phyloP scores from a whole-genome alignment of 2,329 filamentous ascomycete genomes.

The Clarireedia hainanense region DNA sequence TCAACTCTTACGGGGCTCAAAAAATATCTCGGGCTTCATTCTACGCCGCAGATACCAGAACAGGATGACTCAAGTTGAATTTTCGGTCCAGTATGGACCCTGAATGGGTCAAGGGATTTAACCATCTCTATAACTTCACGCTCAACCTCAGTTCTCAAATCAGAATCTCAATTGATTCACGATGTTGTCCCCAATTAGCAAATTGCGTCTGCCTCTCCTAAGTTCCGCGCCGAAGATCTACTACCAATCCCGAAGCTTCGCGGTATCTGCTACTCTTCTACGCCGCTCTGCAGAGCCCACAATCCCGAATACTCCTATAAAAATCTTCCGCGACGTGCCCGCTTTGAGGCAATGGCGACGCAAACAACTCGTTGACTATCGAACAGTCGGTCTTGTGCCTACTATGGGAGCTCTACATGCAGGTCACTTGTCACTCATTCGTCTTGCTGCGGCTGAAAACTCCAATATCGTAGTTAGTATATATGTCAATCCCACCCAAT shows the following conservation, averaged over 20 bases:
- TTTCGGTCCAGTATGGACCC: conserved; percentile 20
- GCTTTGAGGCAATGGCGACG: conserved; percentile 63
- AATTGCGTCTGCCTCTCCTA: background rate
- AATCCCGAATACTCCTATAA: conserved; percentile 51
- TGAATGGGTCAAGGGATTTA: conserved; percentile 12
- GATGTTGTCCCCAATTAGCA: background rate
- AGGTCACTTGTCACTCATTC: conserved; percentile 81
- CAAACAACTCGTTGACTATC: conserved; percentile 56
- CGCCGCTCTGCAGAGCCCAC: conserved; percentile 15
- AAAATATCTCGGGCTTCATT: conserved; percentile 22
- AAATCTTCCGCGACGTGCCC: conserved; percentile 68
- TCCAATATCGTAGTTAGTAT: conserved; percentile 84
- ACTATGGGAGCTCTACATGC: conserved; percentile 97
- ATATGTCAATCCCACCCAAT: conserved; percentile 96
- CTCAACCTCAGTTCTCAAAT: background rate
- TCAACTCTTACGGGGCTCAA: background rate
- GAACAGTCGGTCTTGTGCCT: conserved; percentile 79
- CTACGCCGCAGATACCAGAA: conserved; percentile 27
- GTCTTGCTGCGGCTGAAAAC: conserved; percentile 75
- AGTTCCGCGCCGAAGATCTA: conserved; percentile 1
- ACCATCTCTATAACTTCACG: background rate
- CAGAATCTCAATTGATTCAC: background rate
- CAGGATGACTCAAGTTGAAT: conserved; percentile 21
- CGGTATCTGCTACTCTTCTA: conserved; percentile 9
- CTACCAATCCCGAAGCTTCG: conserved; percentile 12